A percentile compares a stretch with the other conserved stretches of the same genome.
phyloP scores from a whole-genome alignment of 2,329 filamentous ascomycete genomes.

The Hypoxylon sp. region DNA sequence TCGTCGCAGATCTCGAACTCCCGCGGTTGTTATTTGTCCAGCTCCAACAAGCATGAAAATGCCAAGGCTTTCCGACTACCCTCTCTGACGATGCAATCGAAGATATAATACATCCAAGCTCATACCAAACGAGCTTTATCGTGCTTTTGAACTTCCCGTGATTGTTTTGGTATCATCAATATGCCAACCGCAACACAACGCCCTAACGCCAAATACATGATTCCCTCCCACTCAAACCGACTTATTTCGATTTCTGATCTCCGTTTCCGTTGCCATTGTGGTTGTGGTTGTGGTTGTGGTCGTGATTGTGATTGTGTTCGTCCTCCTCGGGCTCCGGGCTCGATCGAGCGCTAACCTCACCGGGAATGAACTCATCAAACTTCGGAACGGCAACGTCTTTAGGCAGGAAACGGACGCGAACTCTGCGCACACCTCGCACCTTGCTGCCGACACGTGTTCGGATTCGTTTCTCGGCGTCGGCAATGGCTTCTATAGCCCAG shows the following conservation, averaged over 20 bases:
- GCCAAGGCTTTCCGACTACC: conserved; percentile 35
- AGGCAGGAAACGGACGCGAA: conserved; percentile 86
- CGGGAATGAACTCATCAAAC: conserved; percentile 83
- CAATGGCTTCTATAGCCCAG: conserved; percentile 80
- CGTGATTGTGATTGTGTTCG: conserved; percentile 59
- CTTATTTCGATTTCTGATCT: conserved; percentile 44
- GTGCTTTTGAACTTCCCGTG: conserved; percentile 16
- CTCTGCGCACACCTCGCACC: conserved; percentile 84
- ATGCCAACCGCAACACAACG: conserved; percentile 41
- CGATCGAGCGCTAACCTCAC: conserved; percentile 68
- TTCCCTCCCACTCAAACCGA: background rate
- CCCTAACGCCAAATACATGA: conserved; percentile 46
- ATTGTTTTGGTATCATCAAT: conserved; percentile 45
- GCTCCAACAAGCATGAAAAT: conserved; percentile 12
- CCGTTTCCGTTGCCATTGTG: conserved; percentile 52
- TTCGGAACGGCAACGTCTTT: conserved; percentile 70
- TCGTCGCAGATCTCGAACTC: background rate
- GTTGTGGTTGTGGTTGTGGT: conserved; percentile 52
- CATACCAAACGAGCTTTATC: conserved; percentile 23
- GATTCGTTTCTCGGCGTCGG: conserved; percentile 78
- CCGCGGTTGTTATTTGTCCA: conserved; percentile 6
- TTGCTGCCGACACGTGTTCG: conserved; percentile 79
- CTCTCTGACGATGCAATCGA: conserved; percentile 35
- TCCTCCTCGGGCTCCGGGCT: conserved; percentile 73
- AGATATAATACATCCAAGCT: conserved; percentile 48